These are phyloP conservation scores for Mycosphaerelloides madeirae DNA, from an alignment of 2,329 filamentous ascomycete genomes.

Conservation along the genomic window DNA sequence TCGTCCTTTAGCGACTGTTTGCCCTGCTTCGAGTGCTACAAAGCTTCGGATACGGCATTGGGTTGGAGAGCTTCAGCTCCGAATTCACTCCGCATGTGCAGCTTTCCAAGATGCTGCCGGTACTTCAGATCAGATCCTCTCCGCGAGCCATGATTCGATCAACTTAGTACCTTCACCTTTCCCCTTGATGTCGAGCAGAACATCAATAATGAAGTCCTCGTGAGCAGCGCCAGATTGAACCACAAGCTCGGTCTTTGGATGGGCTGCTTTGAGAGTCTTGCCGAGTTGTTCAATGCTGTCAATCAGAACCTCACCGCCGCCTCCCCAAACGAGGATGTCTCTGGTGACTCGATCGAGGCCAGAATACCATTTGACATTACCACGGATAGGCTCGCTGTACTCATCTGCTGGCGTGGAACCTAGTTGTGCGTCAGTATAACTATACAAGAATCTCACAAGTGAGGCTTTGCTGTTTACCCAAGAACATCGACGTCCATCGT, in stretches of 20 bases:
- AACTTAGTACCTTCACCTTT: conserved; percentile 33
- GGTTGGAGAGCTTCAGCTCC: too few species aligned
- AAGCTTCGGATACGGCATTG: too few species aligned
- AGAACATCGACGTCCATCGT: conserved; percentile 48
- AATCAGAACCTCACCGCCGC: conserved; percentile 53
- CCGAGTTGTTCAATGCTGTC: conserved; percentile 52
- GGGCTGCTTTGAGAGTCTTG: conserved; percentile 42
- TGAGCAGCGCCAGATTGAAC: conserved; percentile 36
- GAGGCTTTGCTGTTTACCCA: conserved; percentile 30
- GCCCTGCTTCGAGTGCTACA: too few species aligned
- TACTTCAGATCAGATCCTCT: conserved; percentile 29
- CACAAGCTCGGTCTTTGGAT: conserved; percentile 32
- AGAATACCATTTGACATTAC: conserved; percentile 51
- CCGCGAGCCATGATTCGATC: conserved; percentile 37
- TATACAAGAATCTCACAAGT: background rate
- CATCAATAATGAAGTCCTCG: conserved; percentile 41
- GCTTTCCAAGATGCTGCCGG: background rate
- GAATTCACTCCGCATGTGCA: too few species aligned
- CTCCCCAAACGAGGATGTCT: conserved; percentile 51
- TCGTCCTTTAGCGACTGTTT: too few species aligned
- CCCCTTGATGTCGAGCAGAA: conserved; percentile 37
- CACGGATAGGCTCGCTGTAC: conserved; percentile 52
- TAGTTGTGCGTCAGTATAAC: background rate
- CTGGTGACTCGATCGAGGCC: conserved; percentile 40
- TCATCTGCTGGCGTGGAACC: conserved; percentile 35